phyloP scores from a whole-genome alignment of 148 eudicot species.

The Fagopyrum tataricum region DNA sequence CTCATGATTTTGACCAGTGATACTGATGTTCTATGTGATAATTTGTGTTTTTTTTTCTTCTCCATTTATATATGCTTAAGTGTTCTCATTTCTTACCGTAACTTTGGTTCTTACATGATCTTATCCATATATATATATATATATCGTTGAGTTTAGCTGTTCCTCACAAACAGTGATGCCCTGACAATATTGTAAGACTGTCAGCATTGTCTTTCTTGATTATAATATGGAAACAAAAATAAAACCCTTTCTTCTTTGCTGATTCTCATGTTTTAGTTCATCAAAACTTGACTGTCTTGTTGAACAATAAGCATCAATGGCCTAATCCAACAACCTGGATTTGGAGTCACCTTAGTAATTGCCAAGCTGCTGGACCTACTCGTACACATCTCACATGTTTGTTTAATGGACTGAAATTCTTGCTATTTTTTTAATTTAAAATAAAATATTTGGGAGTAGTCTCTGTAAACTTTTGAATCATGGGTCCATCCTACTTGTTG shows the following conservation, averaged over 20 bases:
- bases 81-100: no score
- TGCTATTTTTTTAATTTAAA: background rate
- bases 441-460: background rate
- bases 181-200: constrained; percentile 3
- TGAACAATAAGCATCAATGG: background rate
- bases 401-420: background rate
- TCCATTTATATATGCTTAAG: background rate
- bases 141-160: background rate
- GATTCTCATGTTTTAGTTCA: background rate
- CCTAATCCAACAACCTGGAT: background rate
- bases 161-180: background rate
- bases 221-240: background rate
- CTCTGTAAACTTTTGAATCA: background rate
- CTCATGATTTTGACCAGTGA: background rate
- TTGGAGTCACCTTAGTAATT: background rate
- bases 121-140: background rate
- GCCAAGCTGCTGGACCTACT: no score
- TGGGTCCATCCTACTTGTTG: background rate
- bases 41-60: background rate
- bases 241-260: background rate
- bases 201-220: background rate
- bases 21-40: background rate
- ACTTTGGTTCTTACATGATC: no score
- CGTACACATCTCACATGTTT: background rate
- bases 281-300: background rate